phyloP scores from a whole-genome alignment of 1,139 yeast genomes.

The Meyerozyma sp. region DNA sequence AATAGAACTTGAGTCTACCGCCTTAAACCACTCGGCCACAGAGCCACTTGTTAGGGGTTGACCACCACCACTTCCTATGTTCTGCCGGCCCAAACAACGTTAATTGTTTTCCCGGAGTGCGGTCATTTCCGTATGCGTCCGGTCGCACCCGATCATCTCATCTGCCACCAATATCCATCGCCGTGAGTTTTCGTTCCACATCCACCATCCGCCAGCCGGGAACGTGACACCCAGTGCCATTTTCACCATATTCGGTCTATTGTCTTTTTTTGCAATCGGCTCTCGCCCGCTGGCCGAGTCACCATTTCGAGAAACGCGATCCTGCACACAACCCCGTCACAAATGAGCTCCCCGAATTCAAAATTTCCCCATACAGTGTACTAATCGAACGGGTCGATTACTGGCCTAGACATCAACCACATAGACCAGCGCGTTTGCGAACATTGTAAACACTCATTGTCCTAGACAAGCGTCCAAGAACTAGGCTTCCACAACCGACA shows the following conservation, averaged over 20 bases:
- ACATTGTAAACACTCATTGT: too few relatives aligned
- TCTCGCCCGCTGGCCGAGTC: neutral
- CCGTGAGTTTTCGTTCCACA: too few relatives aligned
- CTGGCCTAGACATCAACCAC: neutral
- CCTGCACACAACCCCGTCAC: constrained; percentile 1
- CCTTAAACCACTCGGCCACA: constrained; percentile 1
- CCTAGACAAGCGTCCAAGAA: too few relatives aligned
- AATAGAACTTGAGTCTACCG: constrained; percentile 1
- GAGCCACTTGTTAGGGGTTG: neutral
- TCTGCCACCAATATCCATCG: too few relatives aligned
- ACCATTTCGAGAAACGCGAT: neutral
- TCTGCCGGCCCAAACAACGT: too few relatives aligned
- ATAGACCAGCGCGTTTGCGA: neutral
- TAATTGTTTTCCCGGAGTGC: too few relatives aligned
- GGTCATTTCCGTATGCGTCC: too few relatives aligned
- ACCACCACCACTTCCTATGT: too few relatives aligned
- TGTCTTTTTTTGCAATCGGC: neutral
- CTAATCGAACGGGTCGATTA: neutral
- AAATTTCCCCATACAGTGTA: constrained; percentile 1
- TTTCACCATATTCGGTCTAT: neutral
- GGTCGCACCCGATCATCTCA: too few relatives aligned
- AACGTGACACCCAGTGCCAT: neutral
- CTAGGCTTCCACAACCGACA: too few relatives aligned
- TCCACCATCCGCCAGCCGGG: too few relatives aligned
- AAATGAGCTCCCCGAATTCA: neutral